These are phyloP conservation scores for Candida vaughaniae DNA, from an alignment of 805 yeast genomes.

Conservation along the genomic window DNA sequence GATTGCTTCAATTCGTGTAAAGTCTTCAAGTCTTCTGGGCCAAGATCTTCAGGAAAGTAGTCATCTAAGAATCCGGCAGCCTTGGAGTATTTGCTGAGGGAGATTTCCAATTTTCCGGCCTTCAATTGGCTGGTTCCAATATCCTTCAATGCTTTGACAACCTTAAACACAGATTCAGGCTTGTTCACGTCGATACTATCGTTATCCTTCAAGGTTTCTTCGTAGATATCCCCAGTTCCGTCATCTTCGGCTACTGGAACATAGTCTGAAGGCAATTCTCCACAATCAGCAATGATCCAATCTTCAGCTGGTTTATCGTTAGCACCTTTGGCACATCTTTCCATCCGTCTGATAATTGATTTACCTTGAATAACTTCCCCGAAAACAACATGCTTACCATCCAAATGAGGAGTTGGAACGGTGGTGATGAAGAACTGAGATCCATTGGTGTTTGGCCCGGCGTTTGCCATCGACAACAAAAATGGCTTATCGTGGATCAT, in stretches of 20 bases:
- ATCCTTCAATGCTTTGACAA: conserved; percentile 63
- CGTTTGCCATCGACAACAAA: conserved; percentile 93
- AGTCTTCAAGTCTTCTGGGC: conserved; percentile 50
- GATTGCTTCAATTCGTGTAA: conserved; percentile 60
- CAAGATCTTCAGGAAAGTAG: conserved; percentile 69
- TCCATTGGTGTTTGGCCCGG: conserved; percentile 95
- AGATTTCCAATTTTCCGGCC: conserved; percentile 52
- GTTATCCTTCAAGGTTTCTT: conserved; percentile 74
- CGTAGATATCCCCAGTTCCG: conserved; percentile 83
- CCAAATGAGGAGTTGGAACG: conserved; percentile 88
- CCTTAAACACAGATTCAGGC: conserved; percentile 67
- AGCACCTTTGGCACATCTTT: conserved; percentile 61
- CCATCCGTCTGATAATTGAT: conserved; percentile 74
- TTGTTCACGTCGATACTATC: conserved; percentile 55
- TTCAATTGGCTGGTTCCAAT: conserved; percentile 79
- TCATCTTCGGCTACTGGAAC: conserved; percentile 58
- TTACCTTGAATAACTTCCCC: conserved; percentile 86
- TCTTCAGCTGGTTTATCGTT: conserved; percentile 71
- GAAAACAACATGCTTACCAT: conserved; percentile 95
- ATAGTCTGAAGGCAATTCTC: conserved; percentile 66
- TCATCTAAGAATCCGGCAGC: conserved; percentile 68
- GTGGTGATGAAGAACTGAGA: conserved; percentile 95
- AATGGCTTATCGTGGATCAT: conserved; percentile 80
- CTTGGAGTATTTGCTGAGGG: conserved; percentile 70
- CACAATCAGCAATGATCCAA: conserved; percentile 76